These are phyloP conservation scores for Blastocystis sp. DNA, from an alignment of 352 stramenopile species.

Conservation along the genomic window DNA sequence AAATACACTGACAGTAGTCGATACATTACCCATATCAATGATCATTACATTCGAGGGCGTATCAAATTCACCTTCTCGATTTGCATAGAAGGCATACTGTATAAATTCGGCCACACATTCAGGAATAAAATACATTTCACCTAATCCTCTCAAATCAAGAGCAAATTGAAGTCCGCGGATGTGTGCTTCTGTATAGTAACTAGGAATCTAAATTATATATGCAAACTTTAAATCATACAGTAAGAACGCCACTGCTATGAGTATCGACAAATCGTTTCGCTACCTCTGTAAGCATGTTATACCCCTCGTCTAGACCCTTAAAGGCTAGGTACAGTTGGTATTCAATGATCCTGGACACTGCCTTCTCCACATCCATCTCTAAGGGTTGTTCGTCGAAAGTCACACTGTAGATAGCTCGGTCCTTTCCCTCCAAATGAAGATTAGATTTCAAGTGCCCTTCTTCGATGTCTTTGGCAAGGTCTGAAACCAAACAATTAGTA, in stretches of 20 bases:
- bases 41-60: background rate
- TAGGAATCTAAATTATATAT: slow-evolving; percentile 4
- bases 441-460: background rate
- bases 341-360: background rate
- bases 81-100: background rate
- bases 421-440: background rate
- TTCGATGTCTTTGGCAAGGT: background rate
- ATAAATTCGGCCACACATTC: slow-evolving; percentile 3
- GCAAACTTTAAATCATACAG: background rate
- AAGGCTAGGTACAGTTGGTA: background rate
- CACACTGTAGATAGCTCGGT: background rate
- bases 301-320: slow-evolving; percentile 2
- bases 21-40: slow-evolving; percentile 12
- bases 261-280: background rate
- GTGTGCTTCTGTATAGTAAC: background rate
- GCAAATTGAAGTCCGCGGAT: slow-evolving; percentile 27
- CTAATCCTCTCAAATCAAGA: background rate
- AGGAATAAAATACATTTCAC: slow-evolving; percentile 6
- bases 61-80: background rate
- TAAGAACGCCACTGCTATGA: background rate
- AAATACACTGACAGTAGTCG: background rate
- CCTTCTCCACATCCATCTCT: background rate
- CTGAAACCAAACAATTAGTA: background rate
- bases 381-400: background rate
- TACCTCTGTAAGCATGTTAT: background rate